Percentiles rank a stretch among this genome's conserved stretches.
Conservation (phyloP, 371 early-diverging fungal species). For the Mucor indicus region DNA sequence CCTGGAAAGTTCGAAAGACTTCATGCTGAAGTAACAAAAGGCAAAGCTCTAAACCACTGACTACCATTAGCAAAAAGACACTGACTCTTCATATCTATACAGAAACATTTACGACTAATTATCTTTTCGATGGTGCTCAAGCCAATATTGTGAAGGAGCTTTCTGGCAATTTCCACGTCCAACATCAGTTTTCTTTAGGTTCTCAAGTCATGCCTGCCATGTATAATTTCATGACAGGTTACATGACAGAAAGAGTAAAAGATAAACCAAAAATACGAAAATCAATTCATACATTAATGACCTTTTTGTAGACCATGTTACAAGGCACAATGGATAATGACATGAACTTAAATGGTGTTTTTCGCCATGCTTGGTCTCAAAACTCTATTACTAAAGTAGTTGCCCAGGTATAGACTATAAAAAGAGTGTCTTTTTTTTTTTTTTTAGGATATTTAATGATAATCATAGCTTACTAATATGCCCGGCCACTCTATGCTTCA, state of each 20-base stretch:
- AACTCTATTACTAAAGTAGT: conserved; percentile 69
- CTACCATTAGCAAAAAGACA: too few species aligned
- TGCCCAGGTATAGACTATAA: conserved; percentile 78
- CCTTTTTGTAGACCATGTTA: conserved; percentile 50
- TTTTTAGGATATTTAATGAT: too few species aligned
- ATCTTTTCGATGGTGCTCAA: conserved; percentile 92
- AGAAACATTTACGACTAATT: conserved; percentile 79
- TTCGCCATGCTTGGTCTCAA: conserved; percentile 45
- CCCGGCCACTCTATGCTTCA: conserved; percentile 89
- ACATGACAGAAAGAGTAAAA: conserved; percentile 55
- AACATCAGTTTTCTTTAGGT: conserved; percentile 90
- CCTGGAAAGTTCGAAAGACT: conserved; percentile 87
- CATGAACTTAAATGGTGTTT: conserved; percentile 48
- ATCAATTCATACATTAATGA: not conserved
- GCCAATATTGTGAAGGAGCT: conserved; percentile 89
- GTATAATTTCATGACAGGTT: conserved; percentile 90
- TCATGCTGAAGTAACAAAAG: conserved; percentile 77
- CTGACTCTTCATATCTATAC: too few species aligned
- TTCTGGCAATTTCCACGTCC: conserved; percentile 91
- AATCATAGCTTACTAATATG: conserved; percentile 52
- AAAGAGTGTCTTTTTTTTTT: too few species aligned
- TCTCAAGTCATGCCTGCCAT: conserved; percentile 77
- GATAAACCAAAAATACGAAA: too few species aligned
- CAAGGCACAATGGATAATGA: conserved; percentile 94
- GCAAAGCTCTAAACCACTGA: conserved; percentile 45